phyloP scores from a whole-genome alignment of 1,139 yeast genomes.

The Keqinozyma sinolaborantium region DNA sequence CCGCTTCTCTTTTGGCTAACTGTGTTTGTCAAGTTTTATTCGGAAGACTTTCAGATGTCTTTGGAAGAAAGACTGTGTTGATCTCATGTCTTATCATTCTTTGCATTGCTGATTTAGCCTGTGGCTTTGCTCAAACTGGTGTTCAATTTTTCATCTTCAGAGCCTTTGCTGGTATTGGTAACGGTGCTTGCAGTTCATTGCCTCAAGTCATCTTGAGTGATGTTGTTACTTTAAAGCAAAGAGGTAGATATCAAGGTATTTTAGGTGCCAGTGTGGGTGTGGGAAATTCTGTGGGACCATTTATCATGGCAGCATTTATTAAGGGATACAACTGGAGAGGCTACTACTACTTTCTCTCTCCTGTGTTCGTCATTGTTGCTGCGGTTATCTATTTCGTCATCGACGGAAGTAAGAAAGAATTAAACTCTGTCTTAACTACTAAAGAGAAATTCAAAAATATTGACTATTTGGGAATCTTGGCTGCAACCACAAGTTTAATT shows the following conservation, averaged over 20 bases:
- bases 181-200: conserved; percentile 39
- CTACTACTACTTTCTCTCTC: conserved; percentile 34
- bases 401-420: too few relatives aligned
- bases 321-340: conserved; percentile 44
- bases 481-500: conserved; percentile 41
- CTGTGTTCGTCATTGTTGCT: conserved; percentile 14
- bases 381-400: conserved; percentile 5
- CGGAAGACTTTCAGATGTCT: conserved; percentile 39
- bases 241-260: conserved; percentile 46
- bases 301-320: conserved; percentile 47
- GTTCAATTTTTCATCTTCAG: conserved; percentile 38
- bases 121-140: conserved; percentile 40
- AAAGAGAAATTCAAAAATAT: conserved; percentile 35
- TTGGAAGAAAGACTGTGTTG: conserved; percentile 38
- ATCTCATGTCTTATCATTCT: conserved; percentile 28
- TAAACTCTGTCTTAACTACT: conserved; percentile 5
- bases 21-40: conserved; percentile 39
- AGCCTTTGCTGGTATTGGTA: conserved; percentile 42
- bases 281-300: conserved; percentile 56
- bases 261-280: conserved; percentile 45
- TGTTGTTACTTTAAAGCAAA: conserved; percentile 35
- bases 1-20: conserved; percentile 41
- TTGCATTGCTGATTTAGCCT: conserved; percentile 34
- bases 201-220: conserved; percentile 43
- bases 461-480: conserved; percentile 47